Evolutionary conservation across 192 early-diverging fungal species (phyloP).

Genomic region (Haplosporangium gracile): DNA sequence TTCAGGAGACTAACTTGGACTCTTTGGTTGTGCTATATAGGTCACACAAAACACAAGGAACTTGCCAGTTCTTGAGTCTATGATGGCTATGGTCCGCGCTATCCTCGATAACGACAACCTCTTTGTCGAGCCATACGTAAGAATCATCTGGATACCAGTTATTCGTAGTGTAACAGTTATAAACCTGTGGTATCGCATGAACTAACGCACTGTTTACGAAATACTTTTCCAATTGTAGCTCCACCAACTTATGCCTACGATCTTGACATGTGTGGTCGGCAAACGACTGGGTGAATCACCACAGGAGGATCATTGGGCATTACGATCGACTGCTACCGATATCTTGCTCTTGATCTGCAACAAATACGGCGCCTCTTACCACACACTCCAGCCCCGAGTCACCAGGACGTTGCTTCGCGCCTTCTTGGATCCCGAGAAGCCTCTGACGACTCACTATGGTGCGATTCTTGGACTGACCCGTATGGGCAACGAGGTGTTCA

Average conservation of each 20-base stretch:
- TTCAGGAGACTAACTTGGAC: not conserved
- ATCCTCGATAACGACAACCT: slow-evolving; percentile 90
- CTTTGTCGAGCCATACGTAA: slow-evolving; percentile 95
- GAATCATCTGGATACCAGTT: slow-evolving; percentile 1
- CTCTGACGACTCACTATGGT: slow-evolving; percentile 89
- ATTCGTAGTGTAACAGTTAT: not conserved
- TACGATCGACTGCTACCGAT: slow-evolving; percentile 82
- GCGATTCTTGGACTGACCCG: slow-evolving; percentile 83
- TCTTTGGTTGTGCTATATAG: slow-evolving; percentile 34
- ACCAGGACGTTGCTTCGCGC: slow-evolving; percentile 91
- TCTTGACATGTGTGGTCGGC: slow-evolving; percentile 93
- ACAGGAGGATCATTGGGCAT: slow-evolving; percentile 84
- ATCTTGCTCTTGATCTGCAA: slow-evolving; percentile 81
- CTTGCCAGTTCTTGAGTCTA: slow-evolving; percentile 74
- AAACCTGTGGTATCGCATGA: too few species aligned
- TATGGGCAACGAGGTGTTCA: slow-evolving; percentile 85
- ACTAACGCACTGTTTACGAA: too few species aligned
- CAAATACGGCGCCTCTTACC: slow-evolving; percentile 85
- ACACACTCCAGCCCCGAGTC: slow-evolving; percentile 89
- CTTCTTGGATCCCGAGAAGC: slow-evolving; percentile 89
- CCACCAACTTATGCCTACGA: slow-evolving; percentile 94
- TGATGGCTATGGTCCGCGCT: slow-evolving; percentile 85
- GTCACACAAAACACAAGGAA: slow-evolving; percentile 85
- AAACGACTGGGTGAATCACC: slow-evolving; percentile 81
- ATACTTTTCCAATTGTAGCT: slow-evolving; percentile 66